Evolutionary conservation across 208 protist species (phyloP).

Genomic region (Leishmania lainsoni): DNA sequence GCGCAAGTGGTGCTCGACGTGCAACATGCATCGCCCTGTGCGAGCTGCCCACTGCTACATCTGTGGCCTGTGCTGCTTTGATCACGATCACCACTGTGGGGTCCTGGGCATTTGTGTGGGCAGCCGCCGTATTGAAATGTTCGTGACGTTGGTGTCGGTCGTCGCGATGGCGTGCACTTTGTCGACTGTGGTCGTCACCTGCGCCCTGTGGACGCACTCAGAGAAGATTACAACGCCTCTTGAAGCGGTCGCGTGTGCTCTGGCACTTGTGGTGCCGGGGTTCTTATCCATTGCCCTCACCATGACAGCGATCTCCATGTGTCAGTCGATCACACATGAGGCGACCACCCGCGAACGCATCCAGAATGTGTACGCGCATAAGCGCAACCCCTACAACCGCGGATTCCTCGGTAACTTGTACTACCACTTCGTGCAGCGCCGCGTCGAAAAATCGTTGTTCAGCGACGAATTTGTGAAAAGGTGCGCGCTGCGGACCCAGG

Average conservation of each 20-base stretch:
- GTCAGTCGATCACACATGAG: constrained; percentile 31
- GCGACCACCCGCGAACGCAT: constrained; percentile 77
- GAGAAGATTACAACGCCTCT: constrained; percentile 25
- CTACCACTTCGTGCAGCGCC: constrained; percentile 45
- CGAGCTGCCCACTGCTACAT: constrained; percentile 91
- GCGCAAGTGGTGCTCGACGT: constrained; percentile 91
- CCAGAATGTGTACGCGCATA: constrained; percentile 63
- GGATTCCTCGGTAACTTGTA: constrained; percentile 59
- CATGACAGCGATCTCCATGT: constrained; percentile 42
- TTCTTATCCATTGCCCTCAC: constrained; percentile 30
- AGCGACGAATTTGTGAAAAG: constrained; percentile 73
- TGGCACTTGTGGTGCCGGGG: constrained; percentile 17
- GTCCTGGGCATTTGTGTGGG: constrained; percentile 88
- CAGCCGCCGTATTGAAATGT: constrained; percentile 61
- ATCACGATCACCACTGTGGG: constrained; percentile 92
- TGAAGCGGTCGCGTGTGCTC: constrained; percentile 12
- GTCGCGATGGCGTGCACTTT: constrained; percentile 27
- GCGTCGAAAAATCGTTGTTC: constrained; percentile 53
- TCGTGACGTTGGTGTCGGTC: constrained; percentile 59
- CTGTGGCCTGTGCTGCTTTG: constrained; percentile 84
- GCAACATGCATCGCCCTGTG: constrained; percentile 79
- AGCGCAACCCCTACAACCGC: constrained; percentile 71
- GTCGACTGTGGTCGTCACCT: constrained; percentile 35
- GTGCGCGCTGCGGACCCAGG: constrained; percentile 44
- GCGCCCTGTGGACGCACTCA: constrained; percentile 32